Conservation (phyloP, 208 protist species). For the Acanthamoeba quina region DNA sequence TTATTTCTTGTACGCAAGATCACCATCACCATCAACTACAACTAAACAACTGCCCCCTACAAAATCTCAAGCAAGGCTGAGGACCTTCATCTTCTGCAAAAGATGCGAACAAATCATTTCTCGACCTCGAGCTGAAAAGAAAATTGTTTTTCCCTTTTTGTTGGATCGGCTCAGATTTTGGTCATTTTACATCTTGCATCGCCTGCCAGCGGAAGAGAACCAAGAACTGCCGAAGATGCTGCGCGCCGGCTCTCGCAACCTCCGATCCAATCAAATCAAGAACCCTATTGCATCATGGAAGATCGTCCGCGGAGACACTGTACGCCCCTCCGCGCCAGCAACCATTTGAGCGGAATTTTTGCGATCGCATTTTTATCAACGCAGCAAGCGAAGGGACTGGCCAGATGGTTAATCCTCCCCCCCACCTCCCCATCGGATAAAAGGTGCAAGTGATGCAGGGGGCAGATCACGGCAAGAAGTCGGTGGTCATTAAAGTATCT, state of each 20-base stretch:
- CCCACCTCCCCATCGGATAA: background rate
- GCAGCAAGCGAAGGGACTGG: background rate
- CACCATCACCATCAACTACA: background rate
- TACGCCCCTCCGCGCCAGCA: background rate
- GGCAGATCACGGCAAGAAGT: constrained; percentile 49
- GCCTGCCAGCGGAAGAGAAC: background rate
- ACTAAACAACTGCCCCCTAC: no score
- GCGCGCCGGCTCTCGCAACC: background rate
- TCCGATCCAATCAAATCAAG: background rate
- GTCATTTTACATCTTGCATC: background rate
- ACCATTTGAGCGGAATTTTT: background rate
- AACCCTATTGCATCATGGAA: background rate
- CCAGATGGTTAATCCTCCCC: background rate
- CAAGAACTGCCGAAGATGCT: background rate
- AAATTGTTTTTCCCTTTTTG: no score
- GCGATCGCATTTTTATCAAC: background rate
- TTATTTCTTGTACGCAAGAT: no score
- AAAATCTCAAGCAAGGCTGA: no score
- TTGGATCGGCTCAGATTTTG: no score
- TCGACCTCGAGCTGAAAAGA: no score
- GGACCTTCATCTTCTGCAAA: no score
- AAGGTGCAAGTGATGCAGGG: constrained; percentile 66
- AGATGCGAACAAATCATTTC: no score
- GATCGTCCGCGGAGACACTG: constrained; percentile 46
- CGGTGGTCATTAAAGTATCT: background rate